phyloP scores from a whole-genome alignment of 495 filamentous ascomycete genomes.

The Aspergillus carlsbadensis region DNA sequence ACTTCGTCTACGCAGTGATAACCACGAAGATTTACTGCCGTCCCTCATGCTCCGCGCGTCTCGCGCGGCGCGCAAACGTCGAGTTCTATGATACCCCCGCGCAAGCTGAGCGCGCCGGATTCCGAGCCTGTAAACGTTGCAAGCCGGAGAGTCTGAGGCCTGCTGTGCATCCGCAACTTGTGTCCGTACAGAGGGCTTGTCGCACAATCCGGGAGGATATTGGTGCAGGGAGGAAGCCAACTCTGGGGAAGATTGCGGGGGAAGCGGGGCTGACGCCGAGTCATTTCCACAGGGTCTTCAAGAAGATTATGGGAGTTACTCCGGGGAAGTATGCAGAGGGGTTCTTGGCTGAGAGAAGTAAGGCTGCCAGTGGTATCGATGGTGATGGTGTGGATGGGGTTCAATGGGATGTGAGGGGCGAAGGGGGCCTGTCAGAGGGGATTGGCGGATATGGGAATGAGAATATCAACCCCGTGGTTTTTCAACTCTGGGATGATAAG shows the following conservation, averaged over 20 bases:
- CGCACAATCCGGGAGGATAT: slow-evolving; percentile 27
- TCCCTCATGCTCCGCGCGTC: slow-evolving; percentile 57
- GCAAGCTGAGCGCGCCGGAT: slow-evolving; percentile 56
- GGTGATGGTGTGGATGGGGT: slow-evolving; percentile 6
- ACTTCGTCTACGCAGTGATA: slow-evolving; percentile 62
- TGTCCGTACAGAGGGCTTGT: slow-evolving; percentile 48
- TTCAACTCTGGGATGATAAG: slow-evolving; percentile 20
- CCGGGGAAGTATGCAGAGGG: slow-evolving; percentile 53
- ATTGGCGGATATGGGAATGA: neutral
- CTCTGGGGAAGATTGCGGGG: slow-evolving; percentile 49
- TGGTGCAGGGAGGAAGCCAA: slow-evolving; percentile 35
- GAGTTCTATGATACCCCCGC: slow-evolving; percentile 55
- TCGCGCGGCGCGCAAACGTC: slow-evolving; percentile 62
- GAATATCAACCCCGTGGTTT: neutral
- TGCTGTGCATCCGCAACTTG: slow-evolving; percentile 41
- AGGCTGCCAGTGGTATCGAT: neutral
- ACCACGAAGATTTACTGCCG: slow-evolving; percentile 67
- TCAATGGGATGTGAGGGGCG: neutral
- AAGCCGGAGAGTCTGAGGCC: slow-evolving; percentile 45
- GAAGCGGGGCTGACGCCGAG: slow-evolving; percentile 55
- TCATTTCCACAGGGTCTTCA: slow-evolving; percentile 65
- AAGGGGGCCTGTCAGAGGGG: too few species aligned
- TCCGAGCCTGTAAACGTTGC: slow-evolving; percentile 65
- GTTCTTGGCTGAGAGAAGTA: neutral
- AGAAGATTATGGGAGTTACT: slow-evolving; percentile 57